phyloP scores from a whole-genome alignment of 768 basidiomycete genomes.

The Xanthoconium purpureum region DNA sequence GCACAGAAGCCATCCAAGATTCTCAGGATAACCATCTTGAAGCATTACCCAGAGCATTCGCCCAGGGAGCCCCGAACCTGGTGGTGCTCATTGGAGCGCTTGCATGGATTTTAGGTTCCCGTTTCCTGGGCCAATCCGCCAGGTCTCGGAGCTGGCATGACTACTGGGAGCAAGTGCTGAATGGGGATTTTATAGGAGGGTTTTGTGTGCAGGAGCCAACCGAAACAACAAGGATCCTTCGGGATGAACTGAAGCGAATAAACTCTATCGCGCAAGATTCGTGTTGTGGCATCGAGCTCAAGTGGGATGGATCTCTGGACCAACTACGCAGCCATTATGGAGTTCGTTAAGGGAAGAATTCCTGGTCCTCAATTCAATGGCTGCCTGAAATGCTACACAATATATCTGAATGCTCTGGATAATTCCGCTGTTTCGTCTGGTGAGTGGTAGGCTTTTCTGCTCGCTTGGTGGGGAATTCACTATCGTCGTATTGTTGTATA shows the following conservation, averaged over 20 bases:
- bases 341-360: not conserved
- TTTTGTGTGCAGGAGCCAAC: not conserved
- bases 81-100: not conserved
- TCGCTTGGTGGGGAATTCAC: not conserved
- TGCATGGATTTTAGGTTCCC: slow-evolving; percentile 1
- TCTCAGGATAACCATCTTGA: not conserved
- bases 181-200: not conserved
- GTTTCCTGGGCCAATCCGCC: not conserved
- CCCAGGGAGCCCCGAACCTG: not conserved
- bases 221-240: not conserved
- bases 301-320: slow-evolving; percentile 1
- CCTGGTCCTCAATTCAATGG: not conserved
- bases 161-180: not conserved
- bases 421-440: not conserved
- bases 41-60: not conserved
- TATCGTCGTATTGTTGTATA: not conserved
- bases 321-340: not conserved
- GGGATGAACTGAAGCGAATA: not conserved
- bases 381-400: not conserved
- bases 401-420: not conserved
- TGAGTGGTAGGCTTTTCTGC: not conserved
- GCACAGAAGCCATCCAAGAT: not conserved
- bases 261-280: not conserved
- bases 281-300: not conserved
- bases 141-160: not conserved